Evolutionary conservation across 2,329 filamentous ascomycete genomes (phyloP), one percentile per base, ranked within the genome.

Genomic region (Didymella keratinophila): DNA sequence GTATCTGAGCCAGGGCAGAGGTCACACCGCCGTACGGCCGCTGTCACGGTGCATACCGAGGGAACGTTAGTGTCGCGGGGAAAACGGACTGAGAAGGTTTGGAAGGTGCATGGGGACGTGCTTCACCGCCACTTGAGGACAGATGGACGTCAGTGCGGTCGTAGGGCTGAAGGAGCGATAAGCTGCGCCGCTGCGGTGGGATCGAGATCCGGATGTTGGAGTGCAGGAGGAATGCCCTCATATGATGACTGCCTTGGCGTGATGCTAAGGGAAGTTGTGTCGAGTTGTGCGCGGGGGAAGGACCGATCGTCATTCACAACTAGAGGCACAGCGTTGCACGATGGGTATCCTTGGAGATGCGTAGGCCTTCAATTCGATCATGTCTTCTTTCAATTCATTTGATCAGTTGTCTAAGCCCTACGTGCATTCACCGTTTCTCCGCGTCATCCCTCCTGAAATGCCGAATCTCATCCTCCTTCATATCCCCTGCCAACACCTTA

Each of bases 391-490:
- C 16, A 9, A 18, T 36, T 14, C 14, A 9, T n/a, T 36, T 6
- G 32, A 4, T 18, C 16, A n/a, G 7, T 9, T 36, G 16, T 36
- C 32, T n/a, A 3, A 3, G 7, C 36, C 14, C 37, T 43, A 36
- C 10, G 8, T 21, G 27, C 44, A 11, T 25, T 41, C 25, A 32
- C 7, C 51, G 43, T 20, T 14, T 34, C 43, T 46, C 41, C 14
- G 37, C 23, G 23, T 64, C 50, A 11, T 48, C 50, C 27, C 51
- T 52, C 28, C 30, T 50, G 37, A 61, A 63, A 41, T 52, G 57
- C 39, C 60, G 46, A 32, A 63, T 43, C 42, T 61, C 60, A 10
- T 59, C 59, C 27, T 66, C 62, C 37, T 30, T 60, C 57, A 64
- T 52, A 32, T 60, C 62, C 3, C 64, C 64, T 9, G 55, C 62